A percentile compares a stretch with the other conserved stretches of the same genome.
These are phyloP conservation scores for Tolypocladium inflatum DNA, from an alignment of 2,329 filamentous ascomycete genomes.

Conservation along the genomic window DNA sequence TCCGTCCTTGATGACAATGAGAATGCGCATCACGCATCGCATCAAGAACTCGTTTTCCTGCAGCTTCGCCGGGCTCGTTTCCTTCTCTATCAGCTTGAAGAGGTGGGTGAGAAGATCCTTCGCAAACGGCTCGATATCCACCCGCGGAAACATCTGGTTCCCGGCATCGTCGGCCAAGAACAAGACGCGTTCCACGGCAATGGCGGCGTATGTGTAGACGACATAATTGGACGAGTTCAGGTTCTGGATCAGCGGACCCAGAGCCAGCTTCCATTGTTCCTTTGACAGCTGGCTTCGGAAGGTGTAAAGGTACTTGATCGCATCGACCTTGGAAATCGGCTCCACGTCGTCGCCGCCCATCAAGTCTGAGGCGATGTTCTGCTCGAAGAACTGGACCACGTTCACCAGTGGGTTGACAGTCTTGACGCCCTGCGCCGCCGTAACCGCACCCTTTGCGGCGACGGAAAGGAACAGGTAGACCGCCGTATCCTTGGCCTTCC, in stretches of 20 bases:
- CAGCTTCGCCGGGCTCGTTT: conserved; percentile 78
- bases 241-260: conserved; percentile 85
- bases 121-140: conserved; percentile 70
- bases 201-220: conserved; percentile 94
- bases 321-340: conserved; percentile 89
- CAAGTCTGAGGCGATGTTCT: conserved; percentile 82
- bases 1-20: conserved; percentile 86
- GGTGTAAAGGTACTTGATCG: conserved; percentile 94
- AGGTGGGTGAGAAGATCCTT: conserved; percentile 83
- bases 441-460: conserved; percentile 82
- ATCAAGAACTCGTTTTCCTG: conserved; percentile 99
- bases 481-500: conserved; percentile 98
- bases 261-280: conserved; percentile 83
- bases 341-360: conserved; percentile 59
- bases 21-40: conserved; percentile 95
- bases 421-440: conserved; percentile 80
- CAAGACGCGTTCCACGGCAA: conserved; percentile 88
- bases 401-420: conserved; percentile 81
- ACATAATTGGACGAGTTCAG: conserved; percentile 87
- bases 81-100: conserved; percentile 83
- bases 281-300: conserved; percentile 93
- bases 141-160: conserved; percentile 68
- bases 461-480: conserved; percentile 93
- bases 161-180: conserved; percentile 70
- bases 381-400: conserved; percentile 91